These are phyloP conservation scores for Ophiostoma quercus DNA, from an alignment of 2,329 filamentous ascomycete genomes.

Conservation along the genomic window DNA sequence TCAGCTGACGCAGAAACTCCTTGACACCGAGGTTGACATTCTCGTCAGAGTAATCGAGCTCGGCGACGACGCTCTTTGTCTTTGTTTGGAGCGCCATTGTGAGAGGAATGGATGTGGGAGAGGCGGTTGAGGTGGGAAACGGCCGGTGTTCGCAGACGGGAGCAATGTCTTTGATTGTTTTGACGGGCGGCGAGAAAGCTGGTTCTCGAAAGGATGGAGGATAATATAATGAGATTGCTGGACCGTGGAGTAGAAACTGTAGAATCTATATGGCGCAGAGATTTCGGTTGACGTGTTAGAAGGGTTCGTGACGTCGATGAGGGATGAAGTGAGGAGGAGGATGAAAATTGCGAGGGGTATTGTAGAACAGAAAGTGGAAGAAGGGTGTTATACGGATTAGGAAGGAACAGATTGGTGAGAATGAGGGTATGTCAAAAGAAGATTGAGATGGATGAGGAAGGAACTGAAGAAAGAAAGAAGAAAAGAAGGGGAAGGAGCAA, in stretches of 20 bases:
- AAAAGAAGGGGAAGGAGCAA: neutral
- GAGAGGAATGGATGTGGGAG: slow-evolving; percentile 51
- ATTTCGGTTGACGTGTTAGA: slow-evolving; percentile 15
- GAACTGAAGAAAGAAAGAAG: slow-evolving; percentile 13
- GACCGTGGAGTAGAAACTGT: slow-evolving; percentile 49
- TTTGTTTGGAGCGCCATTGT: slow-evolving; percentile 62
- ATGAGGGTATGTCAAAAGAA: neutral
- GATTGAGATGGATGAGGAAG: slow-evolving; percentile 1
- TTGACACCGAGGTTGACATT: slow-evolving; percentile 74
- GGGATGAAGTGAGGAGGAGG: neutral
- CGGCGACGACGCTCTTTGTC: slow-evolving; percentile 71
- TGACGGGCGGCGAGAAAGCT: slow-evolving; percentile 42
- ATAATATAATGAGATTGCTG: slow-evolving; percentile 42
- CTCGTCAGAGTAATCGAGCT: slow-evolving; percentile 78
- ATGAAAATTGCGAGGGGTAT: neutral
- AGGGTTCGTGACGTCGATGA: slow-evolving; percentile 20
- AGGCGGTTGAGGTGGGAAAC: slow-evolving; percentile 49
- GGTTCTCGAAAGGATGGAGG: slow-evolving; percentile 33
- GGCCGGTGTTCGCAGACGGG: slow-evolving; percentile 52
- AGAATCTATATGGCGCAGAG: slow-evolving; percentile 22
- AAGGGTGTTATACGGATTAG: slow-evolving; percentile 13
- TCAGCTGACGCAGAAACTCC: slow-evolving; percentile 84
- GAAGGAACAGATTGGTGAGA: slow-evolving; percentile 1
- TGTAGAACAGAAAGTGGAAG: slow-evolving; percentile 2
- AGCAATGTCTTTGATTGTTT: slow-evolving; percentile 35